Conservation (phyloP, 1,284 basidiomycete species). For the Fomitiporia mediterranea region DNA sequence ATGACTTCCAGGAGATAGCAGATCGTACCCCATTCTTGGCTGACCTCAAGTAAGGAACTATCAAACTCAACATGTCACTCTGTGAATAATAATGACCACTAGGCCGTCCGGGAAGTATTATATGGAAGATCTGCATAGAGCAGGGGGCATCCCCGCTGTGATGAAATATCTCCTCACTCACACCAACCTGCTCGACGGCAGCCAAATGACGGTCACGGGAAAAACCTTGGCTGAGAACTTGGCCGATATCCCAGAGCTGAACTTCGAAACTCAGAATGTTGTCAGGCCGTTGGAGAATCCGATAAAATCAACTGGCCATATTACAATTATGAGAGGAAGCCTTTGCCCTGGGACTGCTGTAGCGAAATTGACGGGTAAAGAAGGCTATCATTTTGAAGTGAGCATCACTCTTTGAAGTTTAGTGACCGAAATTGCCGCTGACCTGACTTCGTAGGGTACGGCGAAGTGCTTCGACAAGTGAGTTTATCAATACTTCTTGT, state of each 20-base stretch:
- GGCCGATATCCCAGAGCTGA: constrained; percentile 70
- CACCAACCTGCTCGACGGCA: constrained; percentile 85
- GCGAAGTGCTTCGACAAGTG: constrained; percentile 77
- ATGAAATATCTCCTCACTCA: constrained; percentile 86
- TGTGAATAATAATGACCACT: neutral
- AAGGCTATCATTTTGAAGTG: constrained; percentile 84
- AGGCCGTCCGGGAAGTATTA: constrained; percentile 91
- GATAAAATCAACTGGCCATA: constrained; percentile 89
- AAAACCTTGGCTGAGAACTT: constrained; percentile 92
- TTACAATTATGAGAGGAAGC: constrained; percentile 89
- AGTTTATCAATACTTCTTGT: constrained; percentile 9
- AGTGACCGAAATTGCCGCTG: constrained; percentile 2
- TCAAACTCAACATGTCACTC: neutral
- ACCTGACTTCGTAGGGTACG: constrained; percentile 41
- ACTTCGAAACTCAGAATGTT: constrained; percentile 80
- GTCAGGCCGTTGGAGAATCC: constrained; percentile 77
- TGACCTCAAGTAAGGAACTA: constrained; percentile 67
- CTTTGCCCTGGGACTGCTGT: constrained; percentile 90
- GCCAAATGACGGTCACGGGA: constrained; percentile 90
- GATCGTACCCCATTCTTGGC: constrained; percentile 92
- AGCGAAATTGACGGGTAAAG: constrained; percentile 95
- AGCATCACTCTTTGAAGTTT: constrained; percentile 19
- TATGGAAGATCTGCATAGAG: constrained; percentile 94
- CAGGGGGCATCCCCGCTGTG: constrained; percentile 83
- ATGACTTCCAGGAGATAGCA: constrained; percentile 89